Base-by-base conservation (phyloP, 257 asterid species). In the Avicennia marina region DNA sequence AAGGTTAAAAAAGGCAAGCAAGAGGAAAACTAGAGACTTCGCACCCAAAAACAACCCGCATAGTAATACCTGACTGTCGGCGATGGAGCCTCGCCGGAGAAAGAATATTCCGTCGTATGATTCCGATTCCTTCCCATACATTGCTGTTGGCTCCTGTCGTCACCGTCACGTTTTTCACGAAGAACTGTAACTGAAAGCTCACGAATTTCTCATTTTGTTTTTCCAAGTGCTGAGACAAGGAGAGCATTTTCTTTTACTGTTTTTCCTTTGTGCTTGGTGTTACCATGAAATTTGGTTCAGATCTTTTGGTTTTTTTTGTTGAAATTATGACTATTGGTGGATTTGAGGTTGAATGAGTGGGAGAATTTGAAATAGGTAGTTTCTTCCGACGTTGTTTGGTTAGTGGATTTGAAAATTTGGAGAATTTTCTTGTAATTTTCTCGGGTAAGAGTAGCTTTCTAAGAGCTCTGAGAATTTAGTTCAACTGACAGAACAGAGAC, bases 121-220 rank as follows among this genome's bases (percentile, higher is more conserved):
- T 39, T 64, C 62, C 80, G 67, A 65, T 49, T 65, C 72, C 39
- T 69, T 44, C 26, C 66, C 66, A 2, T 61, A 13, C 46, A n/a
- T 38, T 66, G 86, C 64, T 54, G 71, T 65, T 44, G 68, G 67
- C 58, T 73, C 80, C 25, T 75, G 76, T 48, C 87, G 78, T 65
- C 78, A 51, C 70, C 79, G 81, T 43, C 86, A 83, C 77, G 82
- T 86, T 60, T 81, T 86, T 69, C 94, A 63, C 73, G 94, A 86
- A 64, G 62, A 74, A 15, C 64, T 61, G 44, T 79, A 26, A 59
- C 65, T 56, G 51, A 47, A 44, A 26, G 36, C 25, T 27, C 0
- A 24, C 11, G 22, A 45, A 53, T 39, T 11, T 24, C n/a, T 4
- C 27, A 3, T 33, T 52, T 33, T 46, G 10, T 49, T 46, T n/a